A percentile compares a stretch with the other conserved stretches of the same genome.
phyloP scores from a whole-genome alignment of 257 asterid genomes.

The Jacaranda mimosifolia region DNA sequence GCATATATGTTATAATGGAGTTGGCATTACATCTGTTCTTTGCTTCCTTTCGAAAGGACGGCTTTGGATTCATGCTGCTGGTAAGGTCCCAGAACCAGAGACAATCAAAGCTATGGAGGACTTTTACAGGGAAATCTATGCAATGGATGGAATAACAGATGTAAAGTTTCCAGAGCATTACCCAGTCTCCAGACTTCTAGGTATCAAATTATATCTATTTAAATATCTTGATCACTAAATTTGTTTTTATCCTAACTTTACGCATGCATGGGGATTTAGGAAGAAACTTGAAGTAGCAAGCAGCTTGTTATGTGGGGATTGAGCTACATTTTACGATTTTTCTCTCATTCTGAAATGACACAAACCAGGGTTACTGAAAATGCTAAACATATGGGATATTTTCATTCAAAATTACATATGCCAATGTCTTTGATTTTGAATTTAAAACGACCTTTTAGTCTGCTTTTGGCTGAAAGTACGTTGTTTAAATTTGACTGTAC shows the following conservation, averaged over 20 bases:
- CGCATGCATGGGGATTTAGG: not conserved
- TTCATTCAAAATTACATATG: not conserved
- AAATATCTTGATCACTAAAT: not conserved
- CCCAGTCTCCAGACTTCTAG: slow-evolving; percentile 91
- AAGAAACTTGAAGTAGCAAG: not conserved
- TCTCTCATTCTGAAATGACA: not conserved
- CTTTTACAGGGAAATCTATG: slow-evolving; percentile 89
- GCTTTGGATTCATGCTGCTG: slow-evolving; percentile 98
- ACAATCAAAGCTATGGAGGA: slow-evolving; percentile 97
- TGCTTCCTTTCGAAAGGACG: slow-evolving; percentile 58
- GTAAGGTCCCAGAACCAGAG: slow-evolving; percentile 88
- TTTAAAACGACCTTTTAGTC: not conserved
- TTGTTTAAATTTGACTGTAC: not conserved
- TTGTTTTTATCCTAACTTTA: not conserved
- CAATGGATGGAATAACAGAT: slow-evolving; percentile 81
- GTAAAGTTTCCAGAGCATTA: slow-evolving; percentile 90
- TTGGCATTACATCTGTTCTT: not conserved
- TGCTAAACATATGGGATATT: not conserved
- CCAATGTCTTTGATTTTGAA: not conserved
- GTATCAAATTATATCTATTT: slow-evolving; percentile 45
- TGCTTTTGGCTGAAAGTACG: not conserved
- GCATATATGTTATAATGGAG: not conserved
- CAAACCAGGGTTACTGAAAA: not conserved
- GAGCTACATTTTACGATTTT: not conserved
- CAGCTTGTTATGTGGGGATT: not conserved